These are phyloP conservation scores for Diaporthe helianthi DNA, from an alignment of 2,329 filamentous ascomycete species.

Conservation along the genomic window DNA sequence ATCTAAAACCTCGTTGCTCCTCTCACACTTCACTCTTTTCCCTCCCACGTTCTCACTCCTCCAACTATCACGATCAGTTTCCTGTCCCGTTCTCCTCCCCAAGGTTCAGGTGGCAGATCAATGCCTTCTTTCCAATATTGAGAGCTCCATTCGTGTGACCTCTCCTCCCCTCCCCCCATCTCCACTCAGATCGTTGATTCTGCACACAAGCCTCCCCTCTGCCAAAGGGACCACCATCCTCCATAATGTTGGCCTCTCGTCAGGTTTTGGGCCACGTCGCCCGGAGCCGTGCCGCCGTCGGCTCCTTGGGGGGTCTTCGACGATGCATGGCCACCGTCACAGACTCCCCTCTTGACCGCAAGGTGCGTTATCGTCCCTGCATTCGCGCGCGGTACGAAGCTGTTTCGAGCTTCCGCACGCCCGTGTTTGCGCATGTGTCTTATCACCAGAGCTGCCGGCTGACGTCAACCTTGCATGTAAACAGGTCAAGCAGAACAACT, in stretches of 20 bases:
- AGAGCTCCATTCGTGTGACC: constrained; percentile 40
- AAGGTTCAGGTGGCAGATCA: constrained; percentile 28
- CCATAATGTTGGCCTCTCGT: constrained; percentile 74
- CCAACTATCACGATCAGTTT: constrained; percentile 7
- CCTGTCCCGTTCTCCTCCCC: constrained; percentile 7
- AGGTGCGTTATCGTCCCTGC: constrained; percentile 62
- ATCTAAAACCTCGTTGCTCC: constrained; percentile 35
- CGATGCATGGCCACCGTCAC: constrained; percentile 82
- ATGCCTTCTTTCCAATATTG: constrained; percentile 32
- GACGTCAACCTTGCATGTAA: constrained; percentile 28
- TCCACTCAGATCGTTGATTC: constrained; percentile 27
- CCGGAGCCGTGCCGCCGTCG: constrained; percentile 64
- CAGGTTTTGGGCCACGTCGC: constrained; percentile 71
- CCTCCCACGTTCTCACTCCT: constrained; percentile 20
- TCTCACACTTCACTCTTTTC: constrained; percentile 29
- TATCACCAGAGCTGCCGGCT: constrained; percentile 20
- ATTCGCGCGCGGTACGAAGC: background rate
- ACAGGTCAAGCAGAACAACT: constrained; percentile 91
- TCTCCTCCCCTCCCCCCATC: constrained; percentile 27
- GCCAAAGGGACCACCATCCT: constrained; percentile 39
- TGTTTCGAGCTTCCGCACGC: background rate
- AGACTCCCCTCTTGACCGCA: constrained; percentile 87
- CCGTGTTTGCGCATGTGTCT: background rate
- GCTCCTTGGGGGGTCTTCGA: constrained; percentile 68
- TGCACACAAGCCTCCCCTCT: constrained; percentile 26